Base-by-base conservation (phyloP, 2,329 filamentous ascomycete genomes). In the Aspergillus sp. region DNA sequence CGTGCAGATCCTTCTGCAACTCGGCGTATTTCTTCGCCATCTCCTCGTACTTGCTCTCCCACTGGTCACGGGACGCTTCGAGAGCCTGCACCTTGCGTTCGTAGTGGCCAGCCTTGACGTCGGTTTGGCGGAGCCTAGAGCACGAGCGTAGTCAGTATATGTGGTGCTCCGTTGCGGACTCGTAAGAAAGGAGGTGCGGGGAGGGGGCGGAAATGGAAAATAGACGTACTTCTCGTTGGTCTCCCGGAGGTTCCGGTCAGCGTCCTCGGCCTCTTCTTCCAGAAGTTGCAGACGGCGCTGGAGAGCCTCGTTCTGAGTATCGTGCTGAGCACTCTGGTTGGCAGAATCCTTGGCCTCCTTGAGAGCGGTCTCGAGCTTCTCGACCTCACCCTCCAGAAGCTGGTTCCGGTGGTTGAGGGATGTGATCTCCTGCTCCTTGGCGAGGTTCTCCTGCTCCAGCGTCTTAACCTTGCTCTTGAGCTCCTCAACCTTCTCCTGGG, bases 31-130 rank as follows among this genome's bases (percentile, higher is more conserved):
- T 96, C 87, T 93, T 90, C 72, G 89, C 80, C 90, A 97, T 96
- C 79, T 98, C 94, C 82, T 98, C 95, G 83, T 96, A 98, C 85
- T 99, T 98, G 80, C 85, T 78, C 85, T 98, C 95, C 93, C 93
- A 97, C 80, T 93, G 88, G 80, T 97, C 92, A 73, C 91, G 90
- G 78, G 93, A 87, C 75, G 87, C 84, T 83, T 99, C 95, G 75
- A 97, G 89, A 73, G 95, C 94, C 81, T 97, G 92, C 71, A 98
- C 95, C 86, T 98, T 98, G 82, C 95, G 95, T 85, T 99, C 95
- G 81, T 94, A 98, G 84, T 99, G 94, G 73, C 94, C 95, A 74
- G 94, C 93, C 86, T 98, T 98, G 82, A 98, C 92, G 79, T 99
- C 95, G 82, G 95, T 97, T 84, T 97, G 93, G 79, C 95, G 93